Conservation (phyloP, 768 basidiomycete genomes). For the Rhodosporidiobolus odoratus region DNA sequence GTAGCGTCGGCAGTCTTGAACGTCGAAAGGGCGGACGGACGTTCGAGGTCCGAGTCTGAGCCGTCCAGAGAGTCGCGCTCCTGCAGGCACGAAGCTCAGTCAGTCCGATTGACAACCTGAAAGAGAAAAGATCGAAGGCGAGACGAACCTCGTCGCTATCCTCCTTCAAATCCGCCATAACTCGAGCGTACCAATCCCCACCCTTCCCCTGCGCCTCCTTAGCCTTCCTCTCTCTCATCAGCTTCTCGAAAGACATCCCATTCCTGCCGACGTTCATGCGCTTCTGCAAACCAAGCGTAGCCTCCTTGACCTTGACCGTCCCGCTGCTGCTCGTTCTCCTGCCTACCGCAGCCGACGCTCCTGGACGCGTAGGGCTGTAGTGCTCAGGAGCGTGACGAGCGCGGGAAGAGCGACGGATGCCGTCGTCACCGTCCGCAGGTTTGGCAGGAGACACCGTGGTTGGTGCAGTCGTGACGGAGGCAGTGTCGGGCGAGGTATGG, state of each 20-base stretch:
- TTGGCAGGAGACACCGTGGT: slow-evolving; percentile 20
- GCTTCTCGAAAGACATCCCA: neutral
- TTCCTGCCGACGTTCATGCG: neutral
- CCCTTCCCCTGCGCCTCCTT: neutral
- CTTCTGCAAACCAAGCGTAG: neutral
- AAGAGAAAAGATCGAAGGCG: too few relatives aligned
- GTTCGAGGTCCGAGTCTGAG: neutral
- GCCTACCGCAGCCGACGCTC: neutral
- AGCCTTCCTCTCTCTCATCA: slow-evolving; percentile 4
- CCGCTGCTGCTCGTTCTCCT: neutral
- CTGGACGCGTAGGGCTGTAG: neutral
- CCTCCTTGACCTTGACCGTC: too few relatives aligned
- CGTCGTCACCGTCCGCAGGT: neutral
- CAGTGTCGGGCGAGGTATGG: neutral
- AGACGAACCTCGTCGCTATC: slow-evolving; percentile 6
- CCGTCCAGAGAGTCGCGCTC: neutral
- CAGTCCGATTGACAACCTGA: neutral
- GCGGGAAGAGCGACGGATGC: slow-evolving; percentile 4
- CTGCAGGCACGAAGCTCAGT: neutral
- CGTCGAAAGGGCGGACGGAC: neutral
- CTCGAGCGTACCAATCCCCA: neutral
- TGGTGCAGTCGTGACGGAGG: slow-evolving; percentile 15
- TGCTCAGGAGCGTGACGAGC: neutral
- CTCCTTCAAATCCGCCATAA: neutral
- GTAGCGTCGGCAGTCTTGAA: neutral